phyloP scores from a whole-genome alignment of 768 basidiomycete genomes.

The Psilocybe subaeruginosa region DNA sequence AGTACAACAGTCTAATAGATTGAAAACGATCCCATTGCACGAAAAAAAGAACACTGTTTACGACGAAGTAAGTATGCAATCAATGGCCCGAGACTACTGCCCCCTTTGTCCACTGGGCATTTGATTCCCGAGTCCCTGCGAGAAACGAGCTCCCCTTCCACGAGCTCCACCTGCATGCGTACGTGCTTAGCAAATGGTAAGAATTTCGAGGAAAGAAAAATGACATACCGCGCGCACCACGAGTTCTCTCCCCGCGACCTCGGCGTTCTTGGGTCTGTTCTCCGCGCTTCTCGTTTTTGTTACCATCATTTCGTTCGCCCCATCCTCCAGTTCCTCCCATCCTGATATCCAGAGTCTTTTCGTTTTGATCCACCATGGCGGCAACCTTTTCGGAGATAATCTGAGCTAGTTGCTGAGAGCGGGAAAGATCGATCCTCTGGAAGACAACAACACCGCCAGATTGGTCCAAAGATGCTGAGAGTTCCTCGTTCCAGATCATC shows the following conservation, averaged over 20 bases:
- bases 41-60: neutral
- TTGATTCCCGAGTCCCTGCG: slow-evolving; percentile 82
- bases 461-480: slow-evolving; percentile 92
- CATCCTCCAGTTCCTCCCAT: slow-evolving; percentile 69
- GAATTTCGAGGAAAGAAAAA: neutral
- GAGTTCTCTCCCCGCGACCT: slow-evolving; percentile 70
- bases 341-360: slow-evolving; percentile 85
- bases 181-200: neutral
- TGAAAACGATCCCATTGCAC: neutral
- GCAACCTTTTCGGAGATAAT: slow-evolving; percentile 87
- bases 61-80: neutral
- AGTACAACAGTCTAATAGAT: neutral
- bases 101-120: slow-evolving; percentile 54
- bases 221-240: slow-evolving; percentile 61
- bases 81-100: slow-evolving; percentile 13
- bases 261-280: slow-evolving; percentile 80
- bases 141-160: slow-evolving; percentile 80
- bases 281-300: slow-evolving; percentile 77
- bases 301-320: slow-evolving; percentile 70
- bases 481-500: slow-evolving; percentile 99
- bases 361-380: slow-evolving; percentile 88
- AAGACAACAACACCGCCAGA: slow-evolving; percentile 90
- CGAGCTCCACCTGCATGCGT: slow-evolving; percentile 54
- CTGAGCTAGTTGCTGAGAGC: slow-evolving; percentile 88
- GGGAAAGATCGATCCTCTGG: slow-evolving; percentile 87